These are phyloP conservation scores for Colletotrichum gloeosporioides DNA, from an alignment of 2,329 filamentous ascomycete genomes.

Conservation along the genomic window DNA sequence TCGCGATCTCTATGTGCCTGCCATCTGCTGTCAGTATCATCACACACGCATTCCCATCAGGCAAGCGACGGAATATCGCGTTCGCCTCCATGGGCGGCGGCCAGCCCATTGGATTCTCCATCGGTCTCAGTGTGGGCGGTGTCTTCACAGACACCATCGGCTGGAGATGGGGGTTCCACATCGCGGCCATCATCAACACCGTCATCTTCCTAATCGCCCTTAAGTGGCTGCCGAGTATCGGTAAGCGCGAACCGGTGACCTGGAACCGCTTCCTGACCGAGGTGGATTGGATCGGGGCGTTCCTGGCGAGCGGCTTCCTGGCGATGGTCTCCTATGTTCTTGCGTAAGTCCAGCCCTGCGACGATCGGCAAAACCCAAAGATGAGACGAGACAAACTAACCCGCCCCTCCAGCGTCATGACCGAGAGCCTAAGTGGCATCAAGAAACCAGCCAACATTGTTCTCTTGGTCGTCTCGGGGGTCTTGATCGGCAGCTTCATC, in stretches of 20 bases:
- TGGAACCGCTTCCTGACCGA: conserved; percentile 19
- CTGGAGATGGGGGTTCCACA: conserved; percentile 19
- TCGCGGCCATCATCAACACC: conserved; percentile 34
- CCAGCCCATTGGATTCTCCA: conserved; percentile 19
- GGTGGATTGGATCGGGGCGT: conserved; percentile 18
- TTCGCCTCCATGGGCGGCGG: conserved; percentile 28
- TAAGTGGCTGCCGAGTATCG: conserved; percentile 47
- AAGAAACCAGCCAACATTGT: conserved; percentile 44
- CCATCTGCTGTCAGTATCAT: conserved; percentile 20
- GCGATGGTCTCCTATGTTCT: conserved; percentile 18
- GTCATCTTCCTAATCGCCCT: conserved; percentile 45
- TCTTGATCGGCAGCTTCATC: conserved; percentile 53
- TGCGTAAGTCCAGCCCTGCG: conserved; percentile 40
- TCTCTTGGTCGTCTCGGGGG: conserved; percentile 46
- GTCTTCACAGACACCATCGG: conserved; percentile 19
- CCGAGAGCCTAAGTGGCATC: conserved; percentile 32
- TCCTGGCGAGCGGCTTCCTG: not conserved
- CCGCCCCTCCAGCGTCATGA: not conserved
- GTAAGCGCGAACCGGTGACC: conserved; percentile 40
- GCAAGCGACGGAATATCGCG: conserved; percentile 33
- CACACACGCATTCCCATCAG: conserved; percentile 12
- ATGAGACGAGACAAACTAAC: not conserved
- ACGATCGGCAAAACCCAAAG: not conserved
- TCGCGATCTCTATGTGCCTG: conserved; percentile 21
- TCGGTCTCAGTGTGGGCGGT: conserved; percentile 17